Percentiles rank a stretch among this genome's conserved stretches.
Evolutionary conservation across 2,329 filamentous ascomycete genomes (phyloP).

Genomic region (Aschersonia sp.): DNA sequence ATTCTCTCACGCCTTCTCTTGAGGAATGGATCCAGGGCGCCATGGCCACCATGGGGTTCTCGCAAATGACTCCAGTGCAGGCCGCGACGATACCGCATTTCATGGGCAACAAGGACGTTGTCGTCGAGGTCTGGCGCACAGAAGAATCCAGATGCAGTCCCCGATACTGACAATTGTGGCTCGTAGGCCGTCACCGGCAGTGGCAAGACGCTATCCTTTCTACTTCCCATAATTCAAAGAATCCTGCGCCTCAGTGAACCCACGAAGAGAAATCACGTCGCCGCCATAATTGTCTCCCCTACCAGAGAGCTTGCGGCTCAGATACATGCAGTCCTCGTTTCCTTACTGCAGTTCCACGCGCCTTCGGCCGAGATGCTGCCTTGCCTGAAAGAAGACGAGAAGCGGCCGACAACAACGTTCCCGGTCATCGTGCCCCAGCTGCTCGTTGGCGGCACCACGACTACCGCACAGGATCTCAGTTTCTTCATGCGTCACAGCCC

Average conservation of each 20-base stretch:
- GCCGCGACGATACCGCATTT: slow-evolving; percentile 81
- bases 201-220: slow-evolving; percentile 77
- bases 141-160: not conserved
- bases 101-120: slow-evolving; percentile 79
- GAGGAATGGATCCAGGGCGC: slow-evolving; percentile 69
- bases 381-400: slow-evolving; percentile 38
- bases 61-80: slow-evolving; percentile 86
- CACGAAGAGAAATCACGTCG: slow-evolving; percentile 78
- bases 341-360: slow-evolving; percentile 68
- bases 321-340: slow-evolving; percentile 68
- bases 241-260: slow-evolving; percentile 68
- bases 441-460: slow-evolving; percentile 65
- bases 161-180: not conserved
- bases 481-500: slow-evolving; percentile 71
- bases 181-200: slow-evolving; percentile 69
- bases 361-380: slow-evolving; percentile 56
- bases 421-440: slow-evolving; percentile 68
- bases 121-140: slow-evolving; percentile 50
- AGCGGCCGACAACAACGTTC: slow-evolving; percentile 29
- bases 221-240: slow-evolving; percentile 72
- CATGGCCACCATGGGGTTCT: slow-evolving; percentile 70
- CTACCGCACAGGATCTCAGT: slow-evolving; percentile 74
- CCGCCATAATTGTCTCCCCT: slow-evolving; percentile 81
- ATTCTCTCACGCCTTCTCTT: slow-evolving; percentile 22
- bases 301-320: slow-evolving; percentile 82